Conservation (phyloP, 257 asterid genomes). For the Solanum chilense region DNA sequence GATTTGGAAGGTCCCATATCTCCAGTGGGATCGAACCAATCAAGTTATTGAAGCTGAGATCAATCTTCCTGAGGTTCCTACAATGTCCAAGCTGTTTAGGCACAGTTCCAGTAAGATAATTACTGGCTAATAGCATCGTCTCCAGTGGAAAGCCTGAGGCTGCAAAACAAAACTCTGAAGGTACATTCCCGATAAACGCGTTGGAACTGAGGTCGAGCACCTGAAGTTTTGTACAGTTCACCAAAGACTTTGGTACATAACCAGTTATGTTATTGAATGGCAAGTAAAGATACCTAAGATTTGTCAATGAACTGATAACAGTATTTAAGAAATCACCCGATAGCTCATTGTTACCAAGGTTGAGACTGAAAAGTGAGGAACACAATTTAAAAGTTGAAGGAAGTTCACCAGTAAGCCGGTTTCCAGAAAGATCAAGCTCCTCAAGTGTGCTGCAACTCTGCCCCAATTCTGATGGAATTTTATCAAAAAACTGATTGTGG, state of each 20-base stretch:
- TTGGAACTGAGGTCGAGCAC: slow-evolving; percentile 83
- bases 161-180: slow-evolving; percentile 45
- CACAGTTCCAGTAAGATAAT: slow-evolving; percentile 49
- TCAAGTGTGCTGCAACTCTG: slow-evolving; percentile 35
- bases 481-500: slow-evolving; percentile 45
- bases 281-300: slow-evolving; percentile 35
- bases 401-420: slow-evolving; percentile 51
- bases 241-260: slow-evolving; percentile 45
- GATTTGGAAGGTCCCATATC: slow-evolving; percentile 63
- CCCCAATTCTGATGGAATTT: slow-evolving; percentile 57
- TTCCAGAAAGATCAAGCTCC: slow-evolving; percentile 75
- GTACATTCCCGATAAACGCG: slow-evolving; percentile 51
- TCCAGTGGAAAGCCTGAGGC: slow-evolving; percentile 34
- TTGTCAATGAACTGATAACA: slow-evolving; percentile 54
- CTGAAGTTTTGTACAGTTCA: slow-evolving; percentile 43
- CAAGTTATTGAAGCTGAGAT: slow-evolving; percentile 73
- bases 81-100: slow-evolving; percentile 61
- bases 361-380: slow-evolving; percentile 45
- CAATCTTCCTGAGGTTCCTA: slow-evolving; percentile 44
- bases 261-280: slow-evolving; percentile 74
- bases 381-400: slow-evolving; percentile 46
- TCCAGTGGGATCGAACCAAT: slow-evolving; percentile 50
- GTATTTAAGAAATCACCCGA: slow-evolving; percentile 56
- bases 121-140: slow-evolving; percentile 50
- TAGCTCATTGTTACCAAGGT: slow-evolving; percentile 63